phyloP scores from a whole-genome alignment of 2,329 filamentous ascomycete genomes.

The Beauveria brongniartii region DNA sequence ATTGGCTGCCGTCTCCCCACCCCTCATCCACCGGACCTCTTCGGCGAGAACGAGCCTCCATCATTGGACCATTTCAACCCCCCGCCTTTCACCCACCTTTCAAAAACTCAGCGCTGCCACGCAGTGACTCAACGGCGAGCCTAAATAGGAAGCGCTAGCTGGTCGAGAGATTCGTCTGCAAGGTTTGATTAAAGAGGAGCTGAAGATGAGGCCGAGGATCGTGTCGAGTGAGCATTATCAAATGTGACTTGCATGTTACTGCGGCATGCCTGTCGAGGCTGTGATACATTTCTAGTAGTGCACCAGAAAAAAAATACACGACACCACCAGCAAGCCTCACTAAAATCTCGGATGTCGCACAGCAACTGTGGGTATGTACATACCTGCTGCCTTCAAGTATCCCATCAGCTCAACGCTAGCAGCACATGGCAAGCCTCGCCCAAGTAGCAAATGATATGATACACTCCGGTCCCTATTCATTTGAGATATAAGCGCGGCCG shows the following conservation, averaged over 20 bases:
- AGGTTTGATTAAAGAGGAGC: neutral
- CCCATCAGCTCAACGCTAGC: neutral
- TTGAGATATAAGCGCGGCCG: slow-evolving; percentile 9
- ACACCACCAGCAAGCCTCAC: neutral
- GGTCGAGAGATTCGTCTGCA: neutral
- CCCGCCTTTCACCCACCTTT: neutral
- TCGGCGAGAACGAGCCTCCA: slow-evolving; percentile 13
- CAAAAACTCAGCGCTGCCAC: neutral
- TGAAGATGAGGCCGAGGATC: neutral
- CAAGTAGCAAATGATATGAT: neutral
- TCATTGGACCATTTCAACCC: neutral
- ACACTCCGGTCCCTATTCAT: neutral
- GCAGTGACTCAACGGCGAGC: slow-evolving; percentile 12
- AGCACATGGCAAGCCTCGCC: neutral
- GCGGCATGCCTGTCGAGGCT: neutral
- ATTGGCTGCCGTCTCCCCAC: slow-evolving; percentile 5
- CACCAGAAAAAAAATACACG: neutral
- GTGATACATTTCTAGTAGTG: neutral
- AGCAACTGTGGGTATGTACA: neutral
- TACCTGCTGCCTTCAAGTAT: neutral
- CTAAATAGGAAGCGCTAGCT: neutral
- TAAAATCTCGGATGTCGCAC: neutral
- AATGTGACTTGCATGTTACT: neutral
- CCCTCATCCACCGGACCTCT: neutral
- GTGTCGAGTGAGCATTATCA: neutral